Evolutionary conservation across 805 yeast species (phyloP).

Genomic region (Phaffomyces antillensis): DNA sequence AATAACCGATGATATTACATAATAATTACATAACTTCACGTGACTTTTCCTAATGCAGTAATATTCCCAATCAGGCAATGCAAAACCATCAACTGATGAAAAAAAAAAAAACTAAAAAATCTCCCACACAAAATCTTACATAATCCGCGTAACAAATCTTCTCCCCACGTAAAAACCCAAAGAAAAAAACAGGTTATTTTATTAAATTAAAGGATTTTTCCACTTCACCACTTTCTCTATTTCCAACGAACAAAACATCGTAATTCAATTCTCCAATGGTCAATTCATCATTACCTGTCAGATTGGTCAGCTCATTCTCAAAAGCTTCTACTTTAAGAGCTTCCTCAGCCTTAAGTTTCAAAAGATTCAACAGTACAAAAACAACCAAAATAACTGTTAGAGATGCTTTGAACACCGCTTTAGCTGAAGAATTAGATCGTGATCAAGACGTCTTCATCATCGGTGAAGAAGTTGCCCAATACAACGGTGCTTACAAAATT

Average conservation of each 20-base stretch:
- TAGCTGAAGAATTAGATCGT: constrained; percentile 95
- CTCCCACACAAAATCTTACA: constrained; percentile 1
- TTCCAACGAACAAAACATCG: background rate
- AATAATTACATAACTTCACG: background rate
- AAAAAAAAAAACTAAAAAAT: background rate
- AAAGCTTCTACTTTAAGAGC: constrained; percentile 1
- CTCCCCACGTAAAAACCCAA: constrained; percentile 3
- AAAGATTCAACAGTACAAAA: constrained; percentile 6
- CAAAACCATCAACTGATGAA: constrained; percentile 1
- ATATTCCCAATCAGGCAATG: background rate
- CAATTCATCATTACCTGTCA: constrained; percentile 2
- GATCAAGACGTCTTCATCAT: constrained; percentile 90
- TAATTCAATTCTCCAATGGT: background rate
- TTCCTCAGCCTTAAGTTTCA: background rate
- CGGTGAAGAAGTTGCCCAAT: constrained; percentile 99
- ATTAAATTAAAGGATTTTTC: background rate
- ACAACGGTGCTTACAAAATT: constrained; percentile 98
- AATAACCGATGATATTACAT: background rate
- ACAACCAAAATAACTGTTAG: constrained; percentile 71
- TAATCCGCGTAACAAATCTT: background rate
- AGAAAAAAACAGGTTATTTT: background rate
- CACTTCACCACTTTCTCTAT: background rate
- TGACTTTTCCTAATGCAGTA: background rate
- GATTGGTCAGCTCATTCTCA: constrained; percentile 2
- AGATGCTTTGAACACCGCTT: constrained; percentile 91